Percentiles rank a stretch among this genome's conserved stretches.
Conservation (phyloP, 2,329 filamentous ascomycete species). For the Alternaria sp. region DNA sequence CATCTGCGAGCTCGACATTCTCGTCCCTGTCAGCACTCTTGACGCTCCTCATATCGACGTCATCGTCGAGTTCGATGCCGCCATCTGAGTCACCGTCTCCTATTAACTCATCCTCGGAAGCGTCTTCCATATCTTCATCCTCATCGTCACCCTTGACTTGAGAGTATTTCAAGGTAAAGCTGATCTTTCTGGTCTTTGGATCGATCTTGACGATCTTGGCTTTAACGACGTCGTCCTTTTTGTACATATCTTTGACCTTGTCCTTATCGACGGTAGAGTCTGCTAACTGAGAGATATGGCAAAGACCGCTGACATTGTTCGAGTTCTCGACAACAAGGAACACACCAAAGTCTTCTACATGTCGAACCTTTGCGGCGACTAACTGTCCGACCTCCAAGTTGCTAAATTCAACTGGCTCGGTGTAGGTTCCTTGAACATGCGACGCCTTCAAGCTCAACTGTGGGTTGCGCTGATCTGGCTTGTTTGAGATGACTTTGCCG, state of each 20-base stretch:
- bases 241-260: constrained; percentile 89
- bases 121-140: constrained; percentile 52
- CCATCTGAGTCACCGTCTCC: constrained; percentile 54
- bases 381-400: constrained; percentile 82
- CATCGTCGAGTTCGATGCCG: constrained; percentile 51
- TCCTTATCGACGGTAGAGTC: constrained; percentile 82
- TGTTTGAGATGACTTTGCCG: constrained; percentile 79
- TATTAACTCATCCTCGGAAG: constrained; percentile 37
- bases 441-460: constrained; percentile 90
- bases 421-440: constrained; percentile 79
- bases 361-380: constrained; percentile 88
- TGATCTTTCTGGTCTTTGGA: constrained; percentile 76
- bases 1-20: constrained; percentile 46
- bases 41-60: constrained; percentile 57
- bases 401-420: constrained; percentile 74
- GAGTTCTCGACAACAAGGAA: constrained; percentile 92
- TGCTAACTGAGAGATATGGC: constrained; percentile 91
- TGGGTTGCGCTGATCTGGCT: constrained; percentile 72
- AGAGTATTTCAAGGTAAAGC: constrained; percentile 90
- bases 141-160: constrained; percentile 73
- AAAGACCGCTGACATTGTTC: constrained; percentile 88
- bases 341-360: constrained; percentile 93
- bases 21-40: constrained; percentile 51
- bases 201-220: constrained; percentile 86
- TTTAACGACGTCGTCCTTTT: constrained; percentile 91